Conservation (phyloP, 495 filamentous ascomycete species). For the Podospora didyma region DNA sequence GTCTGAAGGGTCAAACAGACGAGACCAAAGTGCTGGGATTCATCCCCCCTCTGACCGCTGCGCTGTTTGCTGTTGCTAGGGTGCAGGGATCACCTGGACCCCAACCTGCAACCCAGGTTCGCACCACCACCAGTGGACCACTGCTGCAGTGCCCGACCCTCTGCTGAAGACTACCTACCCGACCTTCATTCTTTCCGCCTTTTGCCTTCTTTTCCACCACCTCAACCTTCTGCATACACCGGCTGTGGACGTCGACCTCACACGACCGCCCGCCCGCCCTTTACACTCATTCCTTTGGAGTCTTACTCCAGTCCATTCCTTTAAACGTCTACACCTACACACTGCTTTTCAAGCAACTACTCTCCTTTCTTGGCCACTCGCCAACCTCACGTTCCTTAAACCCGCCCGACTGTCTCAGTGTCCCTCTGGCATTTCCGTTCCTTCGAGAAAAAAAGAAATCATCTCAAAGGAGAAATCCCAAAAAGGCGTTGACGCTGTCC, state of each 20-base stretch:
- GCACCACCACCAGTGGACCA: not conserved
- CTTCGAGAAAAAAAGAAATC: no score
- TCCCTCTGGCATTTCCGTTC: conserved; percentile 30
- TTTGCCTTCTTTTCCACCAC: conserved; percentile 3
- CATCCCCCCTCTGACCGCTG: not conserved
- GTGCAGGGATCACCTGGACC: not conserved
- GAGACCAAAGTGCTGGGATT: conserved; percentile 22
- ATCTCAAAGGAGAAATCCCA: no score
- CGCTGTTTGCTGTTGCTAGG: not conserved
- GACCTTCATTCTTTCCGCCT: not conserved
- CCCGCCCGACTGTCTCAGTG: conserved; percentile 6
- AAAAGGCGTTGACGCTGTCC: not conserved
- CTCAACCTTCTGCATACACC: not conserved
- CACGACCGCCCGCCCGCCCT: conserved; percentile 20
- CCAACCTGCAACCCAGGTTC: not conserved
- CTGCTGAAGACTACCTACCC: not conserved
- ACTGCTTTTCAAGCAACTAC: conserved; percentile 1
- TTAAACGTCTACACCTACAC: conserved; percentile 13
- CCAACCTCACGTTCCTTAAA: conserved; percentile 2
- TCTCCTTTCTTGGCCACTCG: not conserved
- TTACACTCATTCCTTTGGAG: conserved; percentile 11
- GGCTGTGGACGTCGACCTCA: conserved; percentile 10
- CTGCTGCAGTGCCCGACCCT: not conserved
- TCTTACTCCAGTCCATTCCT: conserved; percentile 36
- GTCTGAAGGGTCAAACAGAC: conserved; percentile 20